Evolutionary conservation across 768 basidiomycete species (phyloP), one percentile per base, ranked within the genome.

Genomic region (Suillus paluster): DNA sequence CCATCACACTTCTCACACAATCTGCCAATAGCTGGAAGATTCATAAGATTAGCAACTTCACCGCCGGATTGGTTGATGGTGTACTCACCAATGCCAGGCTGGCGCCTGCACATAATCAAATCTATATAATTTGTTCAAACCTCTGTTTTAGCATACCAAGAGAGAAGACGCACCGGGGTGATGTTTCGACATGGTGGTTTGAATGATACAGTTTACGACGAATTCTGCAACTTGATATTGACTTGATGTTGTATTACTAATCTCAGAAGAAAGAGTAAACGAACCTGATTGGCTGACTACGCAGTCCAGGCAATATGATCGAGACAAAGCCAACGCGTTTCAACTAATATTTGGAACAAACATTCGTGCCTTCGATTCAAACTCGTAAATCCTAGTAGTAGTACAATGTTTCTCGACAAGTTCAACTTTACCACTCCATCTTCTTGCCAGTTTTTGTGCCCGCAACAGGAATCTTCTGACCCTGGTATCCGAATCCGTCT

Each of bases 1-100:
- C 97, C 97, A 74, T 99, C 97, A 71, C 96, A 98, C 76, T 98
- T 98, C 79, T 99, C 97, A 77, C 97, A 99, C 57, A 98, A 84
- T 69, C 97, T 92, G 45, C 97, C 97, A 69, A 99, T 97, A 52
- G 97, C 97, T 97, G 67, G 19, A 23, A 60, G 34, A 33, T 41
- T 42, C 36, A 60, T 49, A 45, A 44, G 36, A 56, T 71, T 21
- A 66, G 64, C 11, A 15, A 62, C 50, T 56, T 58, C 38, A 48
- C 60, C 21, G 30, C 57, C 25, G 33, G 17, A 45, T 19, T 21
- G 36, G 14, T 21, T 33, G 36, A 41, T 10, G 55, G 7, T 34
- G 11, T 58, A 77, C 88, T 67, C 68, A 94, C 96, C 96, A 60
- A 99, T 99, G 66, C 97, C 97, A 68, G 97, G 91, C 77, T 99